phyloP scores from a whole-genome alignment of 768 basidiomycete species.

The Tephrocybe sp. region DNA sequence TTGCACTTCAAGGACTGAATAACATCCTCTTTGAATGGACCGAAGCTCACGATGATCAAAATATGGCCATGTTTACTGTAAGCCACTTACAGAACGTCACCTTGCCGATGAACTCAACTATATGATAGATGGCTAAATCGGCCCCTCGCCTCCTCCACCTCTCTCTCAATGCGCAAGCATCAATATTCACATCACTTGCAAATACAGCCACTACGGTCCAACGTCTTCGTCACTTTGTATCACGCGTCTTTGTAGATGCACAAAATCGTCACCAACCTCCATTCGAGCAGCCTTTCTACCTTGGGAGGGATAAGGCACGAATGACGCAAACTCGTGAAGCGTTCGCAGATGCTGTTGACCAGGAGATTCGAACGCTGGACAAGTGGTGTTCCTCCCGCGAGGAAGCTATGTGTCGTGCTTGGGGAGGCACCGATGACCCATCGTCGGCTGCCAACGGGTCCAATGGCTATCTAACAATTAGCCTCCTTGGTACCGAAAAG shows the following conservation, averaged over 20 bases:
- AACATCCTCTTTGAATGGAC: slow-evolving; percentile 54
- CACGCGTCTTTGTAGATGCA: slow-evolving; percentile 42
- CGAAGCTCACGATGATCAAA: slow-evolving; percentile 16
- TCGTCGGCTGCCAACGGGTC: slow-evolving; percentile 20
- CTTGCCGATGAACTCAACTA: neutral
- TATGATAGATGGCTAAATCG: slow-evolving; percentile 46
- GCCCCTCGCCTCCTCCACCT: slow-evolving; percentile 67
- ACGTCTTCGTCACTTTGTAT: slow-evolving; percentile 63
- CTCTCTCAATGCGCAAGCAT: slow-evolving; percentile 64
- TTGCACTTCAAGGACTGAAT: slow-evolving; percentile 70
- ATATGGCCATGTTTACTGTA: slow-evolving; percentile 27
- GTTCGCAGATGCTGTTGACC: slow-evolving; percentile 73
- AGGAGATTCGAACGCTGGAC: slow-evolving; percentile 58
- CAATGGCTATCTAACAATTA: slow-evolving; percentile 49
- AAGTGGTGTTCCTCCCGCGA: slow-evolving; percentile 72
- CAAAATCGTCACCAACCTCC: slow-evolving; percentile 13
- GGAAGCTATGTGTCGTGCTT: slow-evolving; percentile 62
- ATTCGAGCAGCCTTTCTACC: slow-evolving; percentile 3
- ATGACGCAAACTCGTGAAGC: slow-evolving; percentile 74
- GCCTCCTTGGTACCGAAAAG: slow-evolving; percentile 67
- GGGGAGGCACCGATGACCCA: slow-evolving; percentile 33
- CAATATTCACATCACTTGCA: slow-evolving; percentile 61
- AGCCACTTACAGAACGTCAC: slow-evolving; percentile 2
- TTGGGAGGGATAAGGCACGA: slow-evolving; percentile 17
- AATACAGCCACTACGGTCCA: slow-evolving; percentile 58